These are phyloP conservation scores for Magnolia sinica DNA, from an alignment of 164 flowering plant genomes.

Conservation along the genomic window DNA sequence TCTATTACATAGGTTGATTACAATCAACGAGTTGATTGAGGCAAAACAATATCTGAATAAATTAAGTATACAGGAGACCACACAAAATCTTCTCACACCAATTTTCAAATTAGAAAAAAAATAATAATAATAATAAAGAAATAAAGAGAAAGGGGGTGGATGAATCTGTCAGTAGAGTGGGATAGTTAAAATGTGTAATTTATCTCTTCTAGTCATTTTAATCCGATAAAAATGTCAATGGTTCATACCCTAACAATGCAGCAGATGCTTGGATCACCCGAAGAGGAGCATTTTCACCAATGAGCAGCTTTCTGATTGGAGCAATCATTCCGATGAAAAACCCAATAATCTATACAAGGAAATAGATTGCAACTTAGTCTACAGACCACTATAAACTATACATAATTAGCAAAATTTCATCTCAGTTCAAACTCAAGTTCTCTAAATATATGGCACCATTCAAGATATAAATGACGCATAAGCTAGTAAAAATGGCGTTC, in stretches of 20 bases:
- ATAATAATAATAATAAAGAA: too few species aligned
- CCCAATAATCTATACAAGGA: conserved; percentile 48
- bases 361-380: neutral
- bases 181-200: neutral
- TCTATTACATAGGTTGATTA: too few species aligned
- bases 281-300: conserved; percentile 67
- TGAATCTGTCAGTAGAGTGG: neutral
- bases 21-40: neutral
- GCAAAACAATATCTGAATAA: neutral
- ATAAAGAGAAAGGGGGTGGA: neutral
- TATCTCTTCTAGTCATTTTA: neutral
- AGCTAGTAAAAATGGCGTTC: neutral
- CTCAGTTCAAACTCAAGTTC: neutral
- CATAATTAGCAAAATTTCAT: neutral
- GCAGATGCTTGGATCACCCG: conserved; percentile 59
- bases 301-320: conserved; percentile 36
- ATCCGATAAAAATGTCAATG: neutral
- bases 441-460: neutral
- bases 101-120: neutral
- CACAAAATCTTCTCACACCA: neutral
- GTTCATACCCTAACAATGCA: conserved; percentile 51
- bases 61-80: neutral
- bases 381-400: too few species aligned
- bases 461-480: neutral
- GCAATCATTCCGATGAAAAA: conserved; percentile 56